Evolutionary conservation across 2,329 filamentous ascomycete species (phyloP), one percentile per base, ranked within the genome.

Genomic region (Epichloe scottii): DNA sequence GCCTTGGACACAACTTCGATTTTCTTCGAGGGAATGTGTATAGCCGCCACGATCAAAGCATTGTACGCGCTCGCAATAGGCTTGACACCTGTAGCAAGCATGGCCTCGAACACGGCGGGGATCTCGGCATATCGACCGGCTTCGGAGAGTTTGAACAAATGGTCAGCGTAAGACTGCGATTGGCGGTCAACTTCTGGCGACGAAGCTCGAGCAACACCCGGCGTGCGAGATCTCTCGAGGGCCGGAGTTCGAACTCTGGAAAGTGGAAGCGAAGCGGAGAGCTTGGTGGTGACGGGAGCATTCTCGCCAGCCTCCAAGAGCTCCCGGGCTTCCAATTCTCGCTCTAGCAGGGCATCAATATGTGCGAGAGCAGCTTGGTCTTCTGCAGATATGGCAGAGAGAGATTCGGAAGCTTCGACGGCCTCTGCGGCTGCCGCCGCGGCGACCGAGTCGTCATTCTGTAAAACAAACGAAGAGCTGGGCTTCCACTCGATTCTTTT

Each of bases 11-110:
- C 87, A 49, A 93, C 82, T 69, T 94, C 86, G 50, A 85, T 85
- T 67, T 84, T 86, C 66, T 87, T 84, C 23, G 76, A 75, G 7
- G 90, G 87, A 17, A 96, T 78, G 58, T 88, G 78, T 55, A 96
- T 88, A 14, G 89, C 89, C 5, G 93, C 88, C 60, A 84, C 77
- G 42, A 98, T 73, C 43, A 98, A 76, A 47, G 89, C 87, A 65
- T 96, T 96, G 75, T 98, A 98, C n/a, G 91, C 86, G 45, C 81
- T 76, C 46, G 88, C 81, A 6, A 85, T 87, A 37, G 93, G 93
- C 62, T 82, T 82, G 54, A 95, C 78, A 45, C 88, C 87, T 56
- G 87, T 85, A 45, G 83, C 82, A 56, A 97, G 77, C 82, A 97
- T 88, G 30, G 84, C 80, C 74, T 96, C 88, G 65, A 98, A 98